These are phyloP conservation scores for Carex cristatella DNA, from an alignment of 176 grass and related monocot genomes.

Conservation along the genomic window DNA sequence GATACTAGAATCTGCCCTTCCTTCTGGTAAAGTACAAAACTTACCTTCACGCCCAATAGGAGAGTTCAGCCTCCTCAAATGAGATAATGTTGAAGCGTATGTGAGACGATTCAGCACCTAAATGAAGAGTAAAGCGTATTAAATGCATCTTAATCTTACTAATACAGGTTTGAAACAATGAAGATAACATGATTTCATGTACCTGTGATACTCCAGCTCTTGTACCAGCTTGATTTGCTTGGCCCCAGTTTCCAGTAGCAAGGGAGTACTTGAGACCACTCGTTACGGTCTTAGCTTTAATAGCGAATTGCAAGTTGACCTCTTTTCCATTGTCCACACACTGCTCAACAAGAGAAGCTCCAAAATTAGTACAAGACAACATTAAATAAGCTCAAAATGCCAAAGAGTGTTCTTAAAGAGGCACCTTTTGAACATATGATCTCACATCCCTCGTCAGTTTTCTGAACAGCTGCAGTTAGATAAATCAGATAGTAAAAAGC, in stretches of 20 bases:
- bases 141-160: background rate
- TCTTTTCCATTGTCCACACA: slow-evolving; percentile 98
- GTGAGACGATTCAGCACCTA: slow-evolving; percentile 98
- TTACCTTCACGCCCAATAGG: slow-evolving; percentile 98
- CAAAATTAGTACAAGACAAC: slow-evolving; percentile 28
- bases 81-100: slow-evolving; percentile 95
- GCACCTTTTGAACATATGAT: slow-evolving; percentile 98
- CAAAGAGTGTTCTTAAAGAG: slow-evolving; percentile 8
- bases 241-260: slow-evolving; percentile 89
- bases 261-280: slow-evolving; percentile 82
- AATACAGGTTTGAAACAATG: slow-evolving; percentile 15
- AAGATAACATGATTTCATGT: slow-evolving; percentile 15
- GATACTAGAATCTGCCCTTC: background rate
- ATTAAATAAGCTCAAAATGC: slow-evolving; percentile 14
- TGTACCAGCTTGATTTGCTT: slow-evolving; percentile 90
- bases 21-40: slow-evolving; percentile 12
- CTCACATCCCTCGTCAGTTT: slow-evolving; percentile 96
- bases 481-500: slow-evolving; percentile 18
- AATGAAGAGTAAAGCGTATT: slow-evolving; percentile 8
- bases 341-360: slow-evolving; percentile 33
- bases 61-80: slow-evolving; percentile 95
- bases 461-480: slow-evolving; percentile 79
- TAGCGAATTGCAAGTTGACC: slow-evolving; percentile 99
- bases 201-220: slow-evolving; percentile 98
- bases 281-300: slow-evolving; percentile 97